phyloP scores from a whole-genome alignment of 2,329 filamentous ascomycete genomes.

The Talaromyces verruculosus region DNA sequence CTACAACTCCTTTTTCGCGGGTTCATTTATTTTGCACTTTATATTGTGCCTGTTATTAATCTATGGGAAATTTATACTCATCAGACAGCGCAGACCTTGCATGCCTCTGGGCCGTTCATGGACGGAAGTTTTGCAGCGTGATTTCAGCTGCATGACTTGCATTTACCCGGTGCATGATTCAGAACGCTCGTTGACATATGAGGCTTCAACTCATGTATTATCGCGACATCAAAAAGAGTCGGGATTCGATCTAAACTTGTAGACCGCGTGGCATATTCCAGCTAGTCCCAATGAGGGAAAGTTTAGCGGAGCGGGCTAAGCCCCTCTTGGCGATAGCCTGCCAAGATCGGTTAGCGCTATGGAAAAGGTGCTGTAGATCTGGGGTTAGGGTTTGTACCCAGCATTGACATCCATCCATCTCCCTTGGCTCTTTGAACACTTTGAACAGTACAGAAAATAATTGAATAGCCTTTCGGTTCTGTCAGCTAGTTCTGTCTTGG shows the following conservation, averaged over 20 bases:
- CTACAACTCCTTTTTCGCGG: not conserved
- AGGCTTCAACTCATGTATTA: not conserved
- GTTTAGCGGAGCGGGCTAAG: not conserved
- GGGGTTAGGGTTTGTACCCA: not conserved
- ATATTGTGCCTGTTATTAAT: not conserved
- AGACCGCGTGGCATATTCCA: not conserved
- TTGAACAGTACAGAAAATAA: not conserved
- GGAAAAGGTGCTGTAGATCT: not conserved
- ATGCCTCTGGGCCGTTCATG: not conserved
- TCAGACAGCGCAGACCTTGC: not conserved
- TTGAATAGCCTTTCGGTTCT: not conserved
- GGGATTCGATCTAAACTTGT: not conserved
- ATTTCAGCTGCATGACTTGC: not conserved
- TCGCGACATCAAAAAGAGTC: not conserved
- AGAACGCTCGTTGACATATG: not conserved
- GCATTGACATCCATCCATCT: not conserved
- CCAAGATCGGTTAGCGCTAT: not conserved
- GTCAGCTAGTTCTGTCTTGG: not conserved
- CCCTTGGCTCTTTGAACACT: not conserved
- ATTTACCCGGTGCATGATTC: not conserved
- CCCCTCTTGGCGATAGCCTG: not conserved
- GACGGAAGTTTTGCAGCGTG: not conserved
- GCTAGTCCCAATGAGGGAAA: not conserved
- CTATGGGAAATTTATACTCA: not conserved
- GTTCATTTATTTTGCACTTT: not conserved